Evolutionary conservation across 2,329 filamentous ascomycete species (phyloP), one percentile per base, ranked within the genome.

Genomic region (Parascedosporium putredinis): DNA sequence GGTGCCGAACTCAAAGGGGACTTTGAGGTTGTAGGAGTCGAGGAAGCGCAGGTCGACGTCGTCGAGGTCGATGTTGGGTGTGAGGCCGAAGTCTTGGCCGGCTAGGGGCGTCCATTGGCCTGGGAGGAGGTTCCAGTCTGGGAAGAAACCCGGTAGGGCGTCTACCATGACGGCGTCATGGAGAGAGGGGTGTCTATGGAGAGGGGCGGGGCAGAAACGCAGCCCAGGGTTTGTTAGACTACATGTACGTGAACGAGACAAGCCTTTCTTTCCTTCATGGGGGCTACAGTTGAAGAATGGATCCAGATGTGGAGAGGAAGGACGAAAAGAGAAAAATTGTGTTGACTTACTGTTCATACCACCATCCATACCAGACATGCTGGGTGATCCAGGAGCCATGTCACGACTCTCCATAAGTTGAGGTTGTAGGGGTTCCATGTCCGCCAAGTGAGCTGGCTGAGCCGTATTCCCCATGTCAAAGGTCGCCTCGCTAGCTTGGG

Each of bases 21-120:
- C 57, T 6, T 51, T 60, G 1, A 51, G 52, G 34, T 64, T 64
- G 45, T 65, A 65, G 1, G 56, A 54, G 14, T 64, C 60, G 4
- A 65, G 55, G 25, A 65, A 65, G 9, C 55, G 54, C 1, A 65
- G 54, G 47, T 65, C 62, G 4, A 63, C 53, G 12, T 62, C 59
- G 22, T 62, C 60, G 1, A 65, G 55, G 8, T 62, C 59, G 22
- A 60, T 58, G 38, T 53, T 52, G 2, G 55, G 47, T 14, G 47
- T 36, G 34, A 42, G 25, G 20, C 43, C 47, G 47, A 49, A 31
- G 24, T 22, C 18, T 6, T 18, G 20, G 34, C 27, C 6, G 14
- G 34, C 47, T 36, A 49, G 42, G 2, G 47, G 47, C 2, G 47
- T 49, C 47, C 47, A 49, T 24, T 49, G 47, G 34, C 34, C 58